Evolutionary conservation across 163 green algal genomes (phyloP).

Genomic region (Chloromonas sp.): DNA sequence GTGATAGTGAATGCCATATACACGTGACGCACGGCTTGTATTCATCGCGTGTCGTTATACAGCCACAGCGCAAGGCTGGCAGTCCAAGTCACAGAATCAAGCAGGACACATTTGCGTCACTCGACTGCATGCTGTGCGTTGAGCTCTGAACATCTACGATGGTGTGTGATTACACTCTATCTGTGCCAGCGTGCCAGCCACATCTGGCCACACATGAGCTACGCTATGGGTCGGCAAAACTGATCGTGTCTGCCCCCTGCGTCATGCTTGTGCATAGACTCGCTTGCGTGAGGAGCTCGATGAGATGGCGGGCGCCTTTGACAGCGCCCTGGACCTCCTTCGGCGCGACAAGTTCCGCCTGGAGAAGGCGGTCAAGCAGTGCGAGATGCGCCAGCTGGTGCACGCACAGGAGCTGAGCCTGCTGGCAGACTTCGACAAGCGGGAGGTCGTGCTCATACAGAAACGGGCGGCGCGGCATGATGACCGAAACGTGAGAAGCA

Average conservation of each 20-base stretch:
- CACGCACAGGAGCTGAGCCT: constrained; percentile 58
- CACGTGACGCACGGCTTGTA: too few species aligned
- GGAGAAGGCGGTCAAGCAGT: constrained; percentile 52
- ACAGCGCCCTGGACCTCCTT: constrained; percentile 45
- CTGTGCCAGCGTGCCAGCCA: neutral
- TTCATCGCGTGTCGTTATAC: too few species aligned
- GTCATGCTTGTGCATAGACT: neutral
- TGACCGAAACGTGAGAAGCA: constrained; percentile 30
- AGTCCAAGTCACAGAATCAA: too few species aligned
- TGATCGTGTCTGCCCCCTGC: neutral
- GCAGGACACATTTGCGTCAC: too few species aligned
- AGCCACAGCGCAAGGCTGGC: too few species aligned
- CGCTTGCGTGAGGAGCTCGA: constrained; percentile 27
- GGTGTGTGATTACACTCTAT: too few species aligned
- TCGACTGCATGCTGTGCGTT: too few species aligned
- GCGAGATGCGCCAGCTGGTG: constrained; percentile 55
- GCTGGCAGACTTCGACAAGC: constrained; percentile 57
- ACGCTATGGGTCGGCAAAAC: neutral
- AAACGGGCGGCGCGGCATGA: constrained; percentile 50
- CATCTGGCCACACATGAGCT: neutral
- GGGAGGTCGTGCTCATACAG: constrained; percentile 48
- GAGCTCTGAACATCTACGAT: too few species aligned
- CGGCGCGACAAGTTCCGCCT: constrained; percentile 52
- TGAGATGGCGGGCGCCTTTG: constrained; percentile 48
- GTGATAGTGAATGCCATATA: too few species aligned